Evolutionary conservation across 1,139 yeast species (phyloP).

Genomic region (Barnettozyma hawaiiensis): DNA sequence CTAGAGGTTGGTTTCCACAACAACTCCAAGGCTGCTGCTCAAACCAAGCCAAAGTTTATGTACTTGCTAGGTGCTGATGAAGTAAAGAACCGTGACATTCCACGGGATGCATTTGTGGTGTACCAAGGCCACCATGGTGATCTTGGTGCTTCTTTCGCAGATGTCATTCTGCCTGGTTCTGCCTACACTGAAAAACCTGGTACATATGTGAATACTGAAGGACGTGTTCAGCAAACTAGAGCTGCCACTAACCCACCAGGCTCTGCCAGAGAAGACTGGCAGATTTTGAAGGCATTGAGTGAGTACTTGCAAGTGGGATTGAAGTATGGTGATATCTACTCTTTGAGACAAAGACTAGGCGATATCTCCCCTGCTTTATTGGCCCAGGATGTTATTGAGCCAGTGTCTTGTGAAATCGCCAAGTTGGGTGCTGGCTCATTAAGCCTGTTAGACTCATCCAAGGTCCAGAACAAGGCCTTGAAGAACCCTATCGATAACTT

Average conservation of each 20-base stretch:
- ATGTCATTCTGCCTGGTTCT: constrained; percentile 80
- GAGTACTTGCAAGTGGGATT: constrained; percentile 69
- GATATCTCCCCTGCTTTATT: constrained; percentile 80
- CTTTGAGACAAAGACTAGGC: constrained; percentile 64
- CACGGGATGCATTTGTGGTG: constrained; percentile 81
- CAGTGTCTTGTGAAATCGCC: constrained; percentile 54
- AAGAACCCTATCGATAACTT: constrained; percentile 73
- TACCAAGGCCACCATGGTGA: constrained; percentile 96
- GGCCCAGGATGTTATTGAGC: constrained; percentile 71
- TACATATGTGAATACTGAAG: constrained; percentile 89
- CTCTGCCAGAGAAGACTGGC: constrained; percentile 91
- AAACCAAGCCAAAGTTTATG: constrained; percentile 64
- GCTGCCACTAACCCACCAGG: constrained; percentile 93
- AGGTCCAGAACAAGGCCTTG: constrained; percentile 44
- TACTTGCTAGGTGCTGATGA: constrained; percentile 87
- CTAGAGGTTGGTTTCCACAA: constrained; percentile 77
- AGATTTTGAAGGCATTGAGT: constrained; percentile 75
- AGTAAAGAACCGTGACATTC: constrained; percentile 61
- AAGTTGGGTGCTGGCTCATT: constrained; percentile 51
- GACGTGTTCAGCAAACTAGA: constrained; percentile 79
- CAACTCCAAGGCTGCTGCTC: constrained; percentile 35
- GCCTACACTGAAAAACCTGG: constrained; percentile 88
- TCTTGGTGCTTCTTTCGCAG: constrained; percentile 82
- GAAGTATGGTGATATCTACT: constrained; percentile 72
- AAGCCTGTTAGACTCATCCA: constrained; percentile 29